Evolutionary conservation across 495 filamentous ascomycete species (phyloP), one percentile per base, ranked within the genome.

Genomic region (Parathielavia hyrcaniae): DNA sequence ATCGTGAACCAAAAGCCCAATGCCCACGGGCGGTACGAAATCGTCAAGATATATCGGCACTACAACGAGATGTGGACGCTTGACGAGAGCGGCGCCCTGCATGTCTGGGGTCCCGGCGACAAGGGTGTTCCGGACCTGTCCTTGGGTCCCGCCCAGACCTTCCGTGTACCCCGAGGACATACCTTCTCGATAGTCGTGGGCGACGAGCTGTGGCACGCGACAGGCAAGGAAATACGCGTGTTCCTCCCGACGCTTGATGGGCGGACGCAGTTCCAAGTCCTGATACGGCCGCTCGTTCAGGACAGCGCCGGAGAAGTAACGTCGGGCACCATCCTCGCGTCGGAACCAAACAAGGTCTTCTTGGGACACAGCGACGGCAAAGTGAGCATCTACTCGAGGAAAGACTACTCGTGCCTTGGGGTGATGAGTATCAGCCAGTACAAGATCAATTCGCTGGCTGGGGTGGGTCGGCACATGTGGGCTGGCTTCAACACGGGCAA

Each of bases 291-390:
- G 9, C 68, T 96, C 2, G 70, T 77, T 38, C 79, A 86, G 41
- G 81, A 85, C 20, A 71, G 70, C 34, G 81, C 86, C 2, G 92
- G 91, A 7, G 90, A 95, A 45, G 84, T 97, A n/a, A 95, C 90
- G 1, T 91, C 90, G 16, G 90, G 90, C 0, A 79, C 91, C 0
- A 77, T 86, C 48, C 76, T 91, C 26, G 85, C 81, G 35, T 81
- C 82, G 45, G 83, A 93, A 52, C 84, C 89, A 1, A 88, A 90
- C 53, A 83, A 85, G 36, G 83, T 97, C 3, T 96, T 89, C 71
- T 86, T 98, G 61, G 95, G 95, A 5, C 93, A 98, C 67, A 82
- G 77, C 11, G 93, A 98, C 69, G 93, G 93, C 19, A 97, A 97
- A 69, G 83, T 98, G 22, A 92, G 88, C 57, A 83, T 97, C 43